Conservation (phyloP, 208 protist species). For the Leishmania aethiopica region DNA sequence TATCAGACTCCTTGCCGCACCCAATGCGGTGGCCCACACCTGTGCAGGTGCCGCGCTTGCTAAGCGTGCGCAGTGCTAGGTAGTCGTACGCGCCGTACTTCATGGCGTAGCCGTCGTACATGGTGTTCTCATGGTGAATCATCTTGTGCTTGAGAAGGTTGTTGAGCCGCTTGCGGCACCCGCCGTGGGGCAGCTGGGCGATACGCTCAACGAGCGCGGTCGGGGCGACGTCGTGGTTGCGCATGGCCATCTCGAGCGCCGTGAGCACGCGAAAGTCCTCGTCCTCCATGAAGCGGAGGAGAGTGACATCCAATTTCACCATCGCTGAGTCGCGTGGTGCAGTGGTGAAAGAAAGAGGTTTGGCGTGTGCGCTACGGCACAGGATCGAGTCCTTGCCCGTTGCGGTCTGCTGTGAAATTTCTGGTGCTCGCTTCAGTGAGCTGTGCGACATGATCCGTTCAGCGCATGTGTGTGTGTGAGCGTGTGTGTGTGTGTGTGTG, state of each 20-base stretch:
- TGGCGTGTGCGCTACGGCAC: not conserved
- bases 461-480: not conserved
- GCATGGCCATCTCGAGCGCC: slow-evolving; percentile 98
- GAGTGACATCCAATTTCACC: slow-evolving; percentile 90
- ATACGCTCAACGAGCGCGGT: slow-evolving; percentile 94
- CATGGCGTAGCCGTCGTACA: slow-evolving; percentile 98
- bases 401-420: not conserved
- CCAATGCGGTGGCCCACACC: slow-evolving; percentile 97
- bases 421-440: not conserved
- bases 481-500: not conserved
- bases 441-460: not conserved
- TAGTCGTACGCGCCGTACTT: slow-evolving; percentile 99
- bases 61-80: slow-evolving; percentile 96
- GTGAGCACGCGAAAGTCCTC: slow-evolving; percentile 93
- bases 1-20: slow-evolving; percentile 99
- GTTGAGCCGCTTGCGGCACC: slow-evolving; percentile 90
- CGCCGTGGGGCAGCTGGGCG: slow-evolving; percentile 94
- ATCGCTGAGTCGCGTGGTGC: slow-evolving; percentile 32
- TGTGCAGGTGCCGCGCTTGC: slow-evolving; percentile 88
- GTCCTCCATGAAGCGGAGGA: slow-evolving; percentile 87
- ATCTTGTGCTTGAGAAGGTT: slow-evolving; percentile 94
- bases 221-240: slow-evolving; percentile 99
- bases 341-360: not conserved
- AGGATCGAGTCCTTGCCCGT: not conserved
- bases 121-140: slow-evolving; percentile 94